Percentiles rank a stretch among this genome's conserved stretches.
phyloP scores from a whole-genome alignment of 2,329 filamentous ascomycete genomes.

The Penicillium sp. region DNA sequence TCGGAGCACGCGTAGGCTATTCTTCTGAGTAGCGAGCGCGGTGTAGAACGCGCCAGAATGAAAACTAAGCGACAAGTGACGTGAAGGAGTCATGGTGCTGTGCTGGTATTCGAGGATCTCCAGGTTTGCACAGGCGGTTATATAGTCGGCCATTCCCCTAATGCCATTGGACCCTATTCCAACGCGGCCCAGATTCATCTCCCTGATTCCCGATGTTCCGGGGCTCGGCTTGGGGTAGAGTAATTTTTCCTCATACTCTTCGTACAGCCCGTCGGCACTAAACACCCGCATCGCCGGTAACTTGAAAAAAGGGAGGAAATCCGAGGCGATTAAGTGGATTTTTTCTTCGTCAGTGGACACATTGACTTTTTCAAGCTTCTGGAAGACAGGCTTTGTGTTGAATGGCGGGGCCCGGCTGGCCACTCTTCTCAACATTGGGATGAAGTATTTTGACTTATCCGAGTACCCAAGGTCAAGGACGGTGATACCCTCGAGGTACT shows the following conservation, averaged over 20 bases:
- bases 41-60: background rate
- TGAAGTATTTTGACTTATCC: background rate
- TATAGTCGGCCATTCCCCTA: conserved; percentile 8
- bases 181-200: background rate
- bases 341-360: background rate
- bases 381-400: background rate
- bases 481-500: background rate
- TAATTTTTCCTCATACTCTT: background rate
- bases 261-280: background rate
- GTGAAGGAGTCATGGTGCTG: background rate
- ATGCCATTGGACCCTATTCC: background rate
- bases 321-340: background rate
- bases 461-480: background rate
- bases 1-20: conserved; percentile 4
- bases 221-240: background rate
- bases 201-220: conserved; percentile 1
- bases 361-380: background rate
- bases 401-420: background rate
- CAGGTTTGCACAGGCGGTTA: conserved; percentile 14
- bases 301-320: background rate
- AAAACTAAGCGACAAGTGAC: background rate
- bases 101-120: conserved; percentile 16
- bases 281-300: conserved; percentile 2
- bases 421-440: background rate
- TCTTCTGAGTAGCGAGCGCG: background rate